These are phyloP conservation scores for Geotrichum ghanense DNA, from an alignment of 805 yeast species.

Conservation along the genomic window DNA sequence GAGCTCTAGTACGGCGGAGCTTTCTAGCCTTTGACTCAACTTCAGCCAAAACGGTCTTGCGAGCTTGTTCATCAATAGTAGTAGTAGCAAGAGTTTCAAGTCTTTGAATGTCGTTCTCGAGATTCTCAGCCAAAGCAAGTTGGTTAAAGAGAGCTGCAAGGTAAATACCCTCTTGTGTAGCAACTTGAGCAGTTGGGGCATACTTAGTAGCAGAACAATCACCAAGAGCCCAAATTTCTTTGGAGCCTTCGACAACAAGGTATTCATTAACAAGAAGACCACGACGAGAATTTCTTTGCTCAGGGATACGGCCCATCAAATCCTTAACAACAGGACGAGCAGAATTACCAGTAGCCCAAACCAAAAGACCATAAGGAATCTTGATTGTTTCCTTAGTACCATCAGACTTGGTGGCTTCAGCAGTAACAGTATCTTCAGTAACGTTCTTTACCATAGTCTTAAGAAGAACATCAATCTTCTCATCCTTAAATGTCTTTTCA, in stretches of 20 bases:
- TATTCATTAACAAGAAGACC: constrained; percentile 81
- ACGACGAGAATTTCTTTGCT: constrained; percentile 74
- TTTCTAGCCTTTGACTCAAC: constrained; percentile 34
- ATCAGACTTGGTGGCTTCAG: constrained; percentile 52
- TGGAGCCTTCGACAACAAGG: constrained; percentile 71
- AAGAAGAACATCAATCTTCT: constrained; percentile 62
- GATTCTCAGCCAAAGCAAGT: constrained; percentile 26
- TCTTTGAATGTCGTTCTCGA: constrained; percentile 28
- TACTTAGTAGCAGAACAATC: constrained; percentile 85
- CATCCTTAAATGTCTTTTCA: constrained; percentile 56
- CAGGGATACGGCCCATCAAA: constrained; percentile 54
- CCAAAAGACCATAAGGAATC: constrained; percentile 83
- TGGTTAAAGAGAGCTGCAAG: constrained; percentile 63
- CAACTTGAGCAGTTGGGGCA: constrained; percentile 97
- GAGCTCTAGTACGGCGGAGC: constrained; percentile 26
- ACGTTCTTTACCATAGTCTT: constrained; percentile 86
- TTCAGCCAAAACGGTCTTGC: constrained; percentile 31
- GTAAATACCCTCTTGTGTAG: constrained; percentile 84
- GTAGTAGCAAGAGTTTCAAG: constrained; percentile 26
- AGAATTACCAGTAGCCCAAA: constrained; percentile 97
- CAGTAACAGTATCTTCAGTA: constrained; percentile 56
- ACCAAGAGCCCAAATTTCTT: constrained; percentile 80
- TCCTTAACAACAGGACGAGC: constrained; percentile 65
- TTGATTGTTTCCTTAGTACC: constrained; percentile 51
- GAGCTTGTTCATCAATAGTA: constrained; percentile 20